Conservation (phyloP, 331 rosid species). For the Quercus tomentella region DNA sequence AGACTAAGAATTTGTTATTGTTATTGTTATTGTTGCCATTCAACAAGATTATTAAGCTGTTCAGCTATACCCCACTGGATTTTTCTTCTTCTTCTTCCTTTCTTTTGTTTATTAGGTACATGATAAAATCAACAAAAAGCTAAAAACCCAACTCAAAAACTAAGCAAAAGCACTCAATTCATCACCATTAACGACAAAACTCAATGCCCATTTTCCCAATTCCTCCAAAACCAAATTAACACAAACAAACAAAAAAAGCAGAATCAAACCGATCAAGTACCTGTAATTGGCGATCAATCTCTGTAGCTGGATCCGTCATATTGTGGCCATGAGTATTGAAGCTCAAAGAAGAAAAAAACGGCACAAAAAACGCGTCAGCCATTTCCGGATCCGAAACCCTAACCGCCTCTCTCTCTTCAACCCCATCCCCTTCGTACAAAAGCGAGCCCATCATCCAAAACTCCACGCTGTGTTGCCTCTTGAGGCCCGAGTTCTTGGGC, state of each 20-base stretch:
- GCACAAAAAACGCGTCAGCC: conserved; percentile 89
- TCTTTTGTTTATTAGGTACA: not conserved
- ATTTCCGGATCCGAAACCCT: conserved; percentile 85
- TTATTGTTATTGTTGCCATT: not conserved
- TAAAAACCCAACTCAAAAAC: not conserved
- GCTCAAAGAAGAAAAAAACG: conserved; percentile 87
- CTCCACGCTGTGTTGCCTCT: conserved; percentile 92
- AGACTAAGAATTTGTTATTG: too few species aligned
- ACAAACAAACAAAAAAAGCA: not conserved
- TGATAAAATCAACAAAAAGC: not conserved
- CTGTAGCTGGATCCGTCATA: conserved; percentile 74
- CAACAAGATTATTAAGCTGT: not conserved
- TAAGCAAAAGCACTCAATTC: not conserved
- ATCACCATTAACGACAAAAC: not conserved
- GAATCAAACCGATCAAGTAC: conserved; percentile 22
- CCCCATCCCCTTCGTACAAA: conserved; percentile 30
- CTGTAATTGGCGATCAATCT: conserved; percentile 88
- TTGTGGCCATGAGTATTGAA: conserved; percentile 81
- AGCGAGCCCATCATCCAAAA: conserved; percentile 98
- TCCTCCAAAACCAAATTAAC: not conserved
- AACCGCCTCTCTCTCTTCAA: conserved; percentile 40
- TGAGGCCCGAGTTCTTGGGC: conserved; percentile 73
- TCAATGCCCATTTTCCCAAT: not conserved
- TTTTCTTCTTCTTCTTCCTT: not conserved
- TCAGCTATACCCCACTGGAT: not conserved